phyloP scores from a whole-genome alignment of 495 filamentous ascomycete species.

The Wilcoxina mikolae region DNA sequence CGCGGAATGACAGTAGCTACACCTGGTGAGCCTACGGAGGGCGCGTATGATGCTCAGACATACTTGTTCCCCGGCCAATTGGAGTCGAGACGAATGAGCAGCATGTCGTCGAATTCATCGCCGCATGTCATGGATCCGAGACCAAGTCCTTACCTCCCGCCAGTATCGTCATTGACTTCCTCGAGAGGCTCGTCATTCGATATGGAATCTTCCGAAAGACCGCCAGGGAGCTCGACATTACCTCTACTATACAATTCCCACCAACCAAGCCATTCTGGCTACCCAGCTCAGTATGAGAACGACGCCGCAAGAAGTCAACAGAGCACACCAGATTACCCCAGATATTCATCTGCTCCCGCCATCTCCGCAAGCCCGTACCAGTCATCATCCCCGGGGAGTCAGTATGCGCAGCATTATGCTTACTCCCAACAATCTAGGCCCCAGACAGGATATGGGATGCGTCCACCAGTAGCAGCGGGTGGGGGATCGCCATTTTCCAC shows the following conservation, averaged over 20 bases:
- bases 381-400: slow-evolving; percentile 15
- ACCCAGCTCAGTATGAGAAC: not conserved
- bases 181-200: slow-evolving; percentile 27
- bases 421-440: slow-evolving; percentile 17
- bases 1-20: slow-evolving; percentile 12
- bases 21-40: slow-evolving; percentile 17
- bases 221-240: slow-evolving; percentile 13
- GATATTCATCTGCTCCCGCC: slow-evolving; percentile 12
- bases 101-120: slow-evolving; percentile 20
- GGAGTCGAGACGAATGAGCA: slow-evolving; percentile 25
- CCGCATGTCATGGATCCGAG: slow-evolving; percentile 18
- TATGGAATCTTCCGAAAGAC: slow-evolving; percentile 18
- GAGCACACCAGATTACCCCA: slow-evolving; percentile 13
- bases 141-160: slow-evolving; percentile 23
- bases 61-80: slow-evolving; percentile 16
- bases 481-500: slow-evolving; percentile 23
- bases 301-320: not conserved
- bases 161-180: slow-evolving; percentile 25
- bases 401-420: slow-evolving; percentile 17
- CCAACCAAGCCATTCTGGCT: not conserved
- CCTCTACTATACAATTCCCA: slow-evolving; percentile 1
- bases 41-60: slow-evolving; percentile 20
- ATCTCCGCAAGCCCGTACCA: slow-evolving; percentile 15
- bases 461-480: slow-evolving; percentile 17
- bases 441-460: not conserved